Percentiles rank a stretch among this genome's conserved stretches.
Conservation (phyloP, 2,329 filamentous ascomycete genomes). For the Ceratocystis destructans region DNA sequence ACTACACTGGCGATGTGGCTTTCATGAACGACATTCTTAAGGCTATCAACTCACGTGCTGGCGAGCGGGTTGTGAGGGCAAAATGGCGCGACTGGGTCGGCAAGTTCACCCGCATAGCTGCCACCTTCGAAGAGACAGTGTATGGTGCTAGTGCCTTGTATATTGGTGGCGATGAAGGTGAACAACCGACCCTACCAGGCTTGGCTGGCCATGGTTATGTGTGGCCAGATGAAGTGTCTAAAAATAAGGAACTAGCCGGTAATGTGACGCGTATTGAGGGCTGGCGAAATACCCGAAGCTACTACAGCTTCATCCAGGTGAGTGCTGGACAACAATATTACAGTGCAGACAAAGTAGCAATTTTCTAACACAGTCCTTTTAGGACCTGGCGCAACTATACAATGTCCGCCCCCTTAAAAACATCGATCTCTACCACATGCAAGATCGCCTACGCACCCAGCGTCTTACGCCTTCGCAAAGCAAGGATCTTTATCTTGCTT, state of each 20-base stretch:
- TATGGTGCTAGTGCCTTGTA: slow-evolving; percentile 86
- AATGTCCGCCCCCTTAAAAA: slow-evolving; percentile 55
- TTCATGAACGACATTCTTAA: slow-evolving; percentile 81
- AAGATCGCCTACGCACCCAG: slow-evolving; percentile 75
- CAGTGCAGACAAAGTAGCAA: background rate
- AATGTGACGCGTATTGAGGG: slow-evolving; percentile 90
- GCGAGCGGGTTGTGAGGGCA: slow-evolving; percentile 75
- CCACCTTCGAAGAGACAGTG: slow-evolving; percentile 88
- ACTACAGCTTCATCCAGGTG: slow-evolving; percentile 87
- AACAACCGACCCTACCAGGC: slow-evolving; percentile 43
- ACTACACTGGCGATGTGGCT: slow-evolving; percentile 70
- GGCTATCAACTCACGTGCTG: slow-evolving; percentile 73
- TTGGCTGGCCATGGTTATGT: slow-evolving; percentile 81
- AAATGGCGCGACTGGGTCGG: slow-evolving; percentile 94
- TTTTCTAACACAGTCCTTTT: background rate
- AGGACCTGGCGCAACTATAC: slow-evolving; percentile 54
- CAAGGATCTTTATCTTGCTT: slow-evolving; percentile 70
- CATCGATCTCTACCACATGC: slow-evolving; percentile 82
- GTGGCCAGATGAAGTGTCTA: slow-evolving; percentile 71
- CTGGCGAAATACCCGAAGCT: slow-evolving; percentile 89
- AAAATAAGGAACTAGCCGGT: slow-evolving; percentile 73
- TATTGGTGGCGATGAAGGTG: slow-evolving; percentile 62
- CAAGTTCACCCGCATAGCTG: slow-evolving; percentile 82
- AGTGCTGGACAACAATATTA: slow-evolving; percentile 22
- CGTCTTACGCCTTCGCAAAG: slow-evolving; percentile 63